These are phyloP conservation scores for Acer negundo DNA, from an alignment of 345 rosid species.

Conservation along the genomic window DNA sequence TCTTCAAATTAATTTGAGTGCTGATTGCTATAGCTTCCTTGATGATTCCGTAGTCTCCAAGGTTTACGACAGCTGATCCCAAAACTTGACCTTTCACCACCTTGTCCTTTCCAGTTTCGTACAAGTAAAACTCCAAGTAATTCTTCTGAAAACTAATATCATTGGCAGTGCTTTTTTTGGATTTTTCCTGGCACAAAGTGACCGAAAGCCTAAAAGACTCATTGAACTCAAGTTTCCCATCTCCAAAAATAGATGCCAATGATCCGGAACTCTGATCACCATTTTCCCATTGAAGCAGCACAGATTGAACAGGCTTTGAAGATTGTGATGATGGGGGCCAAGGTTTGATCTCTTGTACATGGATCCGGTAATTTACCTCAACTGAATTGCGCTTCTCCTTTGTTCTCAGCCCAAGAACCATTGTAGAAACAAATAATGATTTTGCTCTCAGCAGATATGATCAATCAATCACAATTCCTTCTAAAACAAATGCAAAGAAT, in stretches of 20 bases:
- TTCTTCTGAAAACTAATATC: conserved; percentile 69
- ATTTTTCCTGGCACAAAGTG: conserved; percentile 51
- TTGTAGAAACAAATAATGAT: conserved; percentile 21
- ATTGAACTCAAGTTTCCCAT: conserved; percentile 64
- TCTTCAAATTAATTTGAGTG: conserved; percentile 60
- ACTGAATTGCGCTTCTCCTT: conserved; percentile 46
- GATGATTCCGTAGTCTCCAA: conserved; percentile 72
- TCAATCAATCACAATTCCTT: conserved; percentile 23
- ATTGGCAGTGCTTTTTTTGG: conserved; percentile 37
- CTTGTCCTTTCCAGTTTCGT: conserved; percentile 62
- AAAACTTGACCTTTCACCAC: conserved; percentile 67
- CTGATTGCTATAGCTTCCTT: conserved; percentile 46
- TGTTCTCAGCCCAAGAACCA: conserved; percentile 71
- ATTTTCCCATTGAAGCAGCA: conserved; percentile 81
- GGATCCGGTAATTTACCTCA: conserved; percentile 45
- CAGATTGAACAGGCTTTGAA: conserved; percentile 43
- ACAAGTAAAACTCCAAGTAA: conserved; percentile 63
- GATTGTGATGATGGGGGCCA: conserved; percentile 72
- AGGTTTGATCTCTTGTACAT: conserved; percentile 70
- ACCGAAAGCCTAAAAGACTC: conserved; percentile 63
- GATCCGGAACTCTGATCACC: conserved; percentile 71
- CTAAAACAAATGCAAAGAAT: conserved; percentile 1
- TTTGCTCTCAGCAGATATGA: conserved; percentile 20
- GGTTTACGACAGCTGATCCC: conserved; percentile 79
- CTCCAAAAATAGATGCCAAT: conserved; percentile 45